Evolutionary conservation across 2,329 filamentous ascomycete species (phyloP), one percentile per base, ranked within the genome.

Genomic region (Cytospora piceicola): DNA sequence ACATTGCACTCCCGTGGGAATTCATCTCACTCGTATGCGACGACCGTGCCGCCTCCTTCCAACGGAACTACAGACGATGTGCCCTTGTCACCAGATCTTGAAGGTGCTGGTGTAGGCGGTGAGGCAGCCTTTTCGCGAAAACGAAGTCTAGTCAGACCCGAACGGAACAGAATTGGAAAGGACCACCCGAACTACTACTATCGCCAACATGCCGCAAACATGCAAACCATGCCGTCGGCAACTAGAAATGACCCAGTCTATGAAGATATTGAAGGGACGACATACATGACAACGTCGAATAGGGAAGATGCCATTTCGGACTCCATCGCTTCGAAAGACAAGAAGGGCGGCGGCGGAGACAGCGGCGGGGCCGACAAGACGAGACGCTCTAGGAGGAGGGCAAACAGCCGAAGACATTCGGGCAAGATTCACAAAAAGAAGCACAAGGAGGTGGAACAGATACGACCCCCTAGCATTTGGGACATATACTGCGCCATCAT

Each of bases 161-260:
- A 99, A 79, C 88, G 95, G 70, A 90, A 90, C 73, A 88, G 91
- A 71, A 92, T 96, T 71, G 91, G 94, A 71, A 88, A 85, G 69
- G 91, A 94, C 71, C 93, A 98, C 75, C 93, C 94, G 17, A 96
- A 98, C 77, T 99, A 97, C 75, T 87, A 97, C 79, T 99, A 99
- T 78, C 89, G 93, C 71, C 91, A 96, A 76, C 94, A 97, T 85
- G 93, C 96, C 12, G 91, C 93, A 72, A 91, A 94, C 70, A 97
- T 99, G 93, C 85, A 90, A 63, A 90, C 93, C 6, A 83, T 93
- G 70, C 95, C 96, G 0, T 98, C 95, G 0, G 91, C 92, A 8
- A 98, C 95, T 0, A 95, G 95, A 67, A 91, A 96, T 72, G 94
- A 98, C 72, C 93, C 94, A 3, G 87, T 96, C 61, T 78, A 91